Base-by-base conservation (phyloP, 176 grass and related monocot genomes). In the Avena eriantha region DNA sequence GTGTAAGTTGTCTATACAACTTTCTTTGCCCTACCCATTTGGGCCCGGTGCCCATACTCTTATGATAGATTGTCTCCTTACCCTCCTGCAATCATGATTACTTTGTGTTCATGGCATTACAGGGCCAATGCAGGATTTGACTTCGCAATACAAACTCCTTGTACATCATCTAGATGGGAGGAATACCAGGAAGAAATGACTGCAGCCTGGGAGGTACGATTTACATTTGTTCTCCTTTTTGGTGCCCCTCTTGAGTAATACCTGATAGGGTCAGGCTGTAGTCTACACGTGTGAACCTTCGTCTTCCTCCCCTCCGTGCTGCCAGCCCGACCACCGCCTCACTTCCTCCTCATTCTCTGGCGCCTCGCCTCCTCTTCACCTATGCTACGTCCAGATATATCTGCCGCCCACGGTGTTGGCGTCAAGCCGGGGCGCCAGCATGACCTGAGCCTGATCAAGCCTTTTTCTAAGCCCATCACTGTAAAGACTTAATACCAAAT, bases 81-180 rank as follows among this genome's bases (percentile, higher is more conserved):
- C 61, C 35, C 29, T 85, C 26, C 21, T 80, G 76, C 43, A 53
- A 54, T 43, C 50, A 31, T 76, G 64, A 39, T 76, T 80, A 80
- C 68, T 88, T 88, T 76, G 29, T 76, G 23, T 55, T 85, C 22
- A 51, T 84, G 69, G n/a, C n/a, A n/a, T n/a, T n/a, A 58, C 88
- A 99, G 97, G 85, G 97, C 85, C 65, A 91, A 94, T 34, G 88
- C 87, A 85, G 97, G 94, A 87, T 96, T 94, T 87, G 97, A 99
- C 61, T 99, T 99, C 39, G 97, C 94, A 80, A 99, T 99, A 71
- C 86, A 92, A 88, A 99, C 97, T 39, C 94, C 97, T 80, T 99
- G 97, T 88, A 99, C 97, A 50, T 92, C 97, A 90, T 88, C 94
- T 60, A 94, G 97, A 91, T 99, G 94, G 92, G 92, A 96, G 45